Evolutionary conservation across 1,284 basidiomycete genomes (phyloP).

Genomic region (Agaricales sp.): DNA sequence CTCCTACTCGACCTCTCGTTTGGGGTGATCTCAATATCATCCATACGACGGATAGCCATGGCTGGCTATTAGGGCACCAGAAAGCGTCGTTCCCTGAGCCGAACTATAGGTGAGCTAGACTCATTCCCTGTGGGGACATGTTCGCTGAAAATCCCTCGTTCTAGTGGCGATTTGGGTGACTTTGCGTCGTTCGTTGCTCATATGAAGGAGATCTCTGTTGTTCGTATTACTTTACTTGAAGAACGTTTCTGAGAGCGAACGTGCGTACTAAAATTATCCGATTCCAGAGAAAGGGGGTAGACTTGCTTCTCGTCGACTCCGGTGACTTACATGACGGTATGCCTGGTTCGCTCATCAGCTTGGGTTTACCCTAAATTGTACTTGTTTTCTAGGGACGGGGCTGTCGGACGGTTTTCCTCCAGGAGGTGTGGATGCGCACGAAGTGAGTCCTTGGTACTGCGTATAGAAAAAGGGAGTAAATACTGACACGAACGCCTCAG

Average conservation of each 20-base stretch:
- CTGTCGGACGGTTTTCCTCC: too few relatives aligned
- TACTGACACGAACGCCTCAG: too few relatives aligned
- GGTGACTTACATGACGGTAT: constrained; percentile 76
- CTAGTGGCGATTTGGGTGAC: constrained; percentile 66
- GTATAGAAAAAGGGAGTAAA: too few relatives aligned
- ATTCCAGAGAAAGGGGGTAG: constrained; percentile 49
- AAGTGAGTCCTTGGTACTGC: too few relatives aligned
- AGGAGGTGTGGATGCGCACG: too few relatives aligned
- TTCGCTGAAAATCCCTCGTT: neutral
- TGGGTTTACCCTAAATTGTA: too few relatives aligned
- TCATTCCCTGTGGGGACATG: neutral
- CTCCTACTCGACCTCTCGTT: constrained; percentile 52
- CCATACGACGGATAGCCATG: constrained; percentile 78
- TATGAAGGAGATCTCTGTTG: constrained; percentile 65
- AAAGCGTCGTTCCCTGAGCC: constrained; percentile 62
- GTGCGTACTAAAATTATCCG: constrained; percentile 3
- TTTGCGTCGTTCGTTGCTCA: constrained; percentile 74
- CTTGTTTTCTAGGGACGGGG: too few relatives aligned
- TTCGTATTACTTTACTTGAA: too few relatives aligned
- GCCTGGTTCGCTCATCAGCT: too few relatives aligned
- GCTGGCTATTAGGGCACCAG: constrained; percentile 71
- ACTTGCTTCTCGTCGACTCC: constrained; percentile 62
- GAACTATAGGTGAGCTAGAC: constrained; percentile 46
- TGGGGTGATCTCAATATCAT: constrained; percentile 77
- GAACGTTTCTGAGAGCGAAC: neutral